Evolutionary conservation across 148 eudicot genomes (phyloP).

Genomic region (Amaranthus cruentus): DNA sequence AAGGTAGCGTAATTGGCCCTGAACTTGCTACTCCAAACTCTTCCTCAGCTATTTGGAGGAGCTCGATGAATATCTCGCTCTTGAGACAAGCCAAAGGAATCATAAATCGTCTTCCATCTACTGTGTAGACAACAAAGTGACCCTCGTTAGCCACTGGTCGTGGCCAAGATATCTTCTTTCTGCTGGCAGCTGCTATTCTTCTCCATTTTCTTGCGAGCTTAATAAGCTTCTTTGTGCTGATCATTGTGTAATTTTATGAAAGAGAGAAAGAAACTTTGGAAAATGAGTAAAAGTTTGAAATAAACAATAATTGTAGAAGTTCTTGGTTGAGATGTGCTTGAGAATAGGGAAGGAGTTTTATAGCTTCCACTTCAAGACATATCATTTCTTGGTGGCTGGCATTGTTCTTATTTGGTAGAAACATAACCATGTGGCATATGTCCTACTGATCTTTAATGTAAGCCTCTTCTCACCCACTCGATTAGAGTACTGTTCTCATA

Average conservation of each 20-base stretch:
- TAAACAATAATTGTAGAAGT: no score
- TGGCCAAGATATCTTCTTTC: conserved; percentile 19
- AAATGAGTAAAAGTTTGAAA: no score
- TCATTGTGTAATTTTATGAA: conserved; percentile 14
- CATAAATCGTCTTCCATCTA: conserved; percentile 21
- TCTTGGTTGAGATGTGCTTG: no score
- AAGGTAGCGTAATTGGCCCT: conserved; percentile 17
- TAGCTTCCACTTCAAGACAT: no score
- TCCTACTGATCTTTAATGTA: neutral
- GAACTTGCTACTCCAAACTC: conserved; percentile 12
- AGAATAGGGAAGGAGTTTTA: no score
- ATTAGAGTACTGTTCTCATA: neutral
- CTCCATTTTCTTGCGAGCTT: conserved; percentile 38
- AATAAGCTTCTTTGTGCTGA: conserved; percentile 39
- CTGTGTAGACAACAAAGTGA: conserved; percentile 21
- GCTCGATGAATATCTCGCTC: conserved; percentile 10
- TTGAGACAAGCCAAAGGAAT: conserved; percentile 14
- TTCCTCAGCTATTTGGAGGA: conserved; percentile 18
- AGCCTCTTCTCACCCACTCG: neutral
- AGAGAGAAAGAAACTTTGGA: neutral
- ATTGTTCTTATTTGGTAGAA: no score
- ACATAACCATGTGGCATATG: neutral
- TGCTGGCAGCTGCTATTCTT: conserved; percentile 22
- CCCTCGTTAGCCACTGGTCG: conserved; percentile 11
- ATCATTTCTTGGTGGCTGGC: no score